Conservation (phyloP, 495 filamentous ascomycete species). For the Daldinia loculata region DNA sequence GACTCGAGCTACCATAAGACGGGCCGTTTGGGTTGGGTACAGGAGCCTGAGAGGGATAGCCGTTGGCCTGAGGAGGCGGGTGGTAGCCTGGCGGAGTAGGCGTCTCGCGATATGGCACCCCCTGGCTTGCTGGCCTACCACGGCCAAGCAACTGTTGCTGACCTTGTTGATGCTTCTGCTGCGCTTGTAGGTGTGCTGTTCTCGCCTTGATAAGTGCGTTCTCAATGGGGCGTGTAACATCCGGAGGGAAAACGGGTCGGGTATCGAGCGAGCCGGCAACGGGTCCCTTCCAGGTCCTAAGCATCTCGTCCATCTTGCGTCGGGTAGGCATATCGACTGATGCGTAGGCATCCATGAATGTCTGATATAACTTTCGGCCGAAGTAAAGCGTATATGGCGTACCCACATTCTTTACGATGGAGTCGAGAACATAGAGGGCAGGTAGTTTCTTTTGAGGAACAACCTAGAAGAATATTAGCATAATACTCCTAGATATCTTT, state of each 20-base stretch:
- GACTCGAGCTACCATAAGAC: constrained; percentile 28
- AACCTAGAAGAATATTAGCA: constrained; percentile 64
- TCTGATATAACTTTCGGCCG: constrained; percentile 87
- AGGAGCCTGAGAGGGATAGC: constrained; percentile 30
- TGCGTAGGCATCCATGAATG: constrained; percentile 95
- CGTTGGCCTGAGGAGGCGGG: constrained; percentile 35
- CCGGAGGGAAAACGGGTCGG: constrained; percentile 85
- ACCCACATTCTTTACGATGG: constrained; percentile 97
- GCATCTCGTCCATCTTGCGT: constrained; percentile 92
- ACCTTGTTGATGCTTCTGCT: constrained; percentile 70
- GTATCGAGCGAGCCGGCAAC: constrained; percentile 89
- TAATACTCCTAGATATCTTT: background rate
- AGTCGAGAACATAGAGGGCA: constrained; percentile 97
- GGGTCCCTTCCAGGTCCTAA: constrained; percentile 97
- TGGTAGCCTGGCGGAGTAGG: constrained; percentile 71
- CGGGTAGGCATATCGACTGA: constrained; percentile 83
- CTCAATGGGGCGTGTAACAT: constrained; percentile 88
- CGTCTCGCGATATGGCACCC: constrained; percentile 68
- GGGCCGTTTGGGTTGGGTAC: constrained; percentile 37
- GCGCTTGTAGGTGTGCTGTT: constrained; percentile 74
- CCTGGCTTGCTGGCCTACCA: constrained; percentile 60
- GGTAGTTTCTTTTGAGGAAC: constrained; percentile 87
- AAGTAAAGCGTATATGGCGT: constrained; percentile 96
- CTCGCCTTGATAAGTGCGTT: constrained; percentile 89
- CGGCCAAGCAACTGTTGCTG: constrained; percentile 71